Evolutionary conservation across 192 early-diverging fungal species (phyloP).

Genomic region (Umbelopsis isabellina): DNA sequence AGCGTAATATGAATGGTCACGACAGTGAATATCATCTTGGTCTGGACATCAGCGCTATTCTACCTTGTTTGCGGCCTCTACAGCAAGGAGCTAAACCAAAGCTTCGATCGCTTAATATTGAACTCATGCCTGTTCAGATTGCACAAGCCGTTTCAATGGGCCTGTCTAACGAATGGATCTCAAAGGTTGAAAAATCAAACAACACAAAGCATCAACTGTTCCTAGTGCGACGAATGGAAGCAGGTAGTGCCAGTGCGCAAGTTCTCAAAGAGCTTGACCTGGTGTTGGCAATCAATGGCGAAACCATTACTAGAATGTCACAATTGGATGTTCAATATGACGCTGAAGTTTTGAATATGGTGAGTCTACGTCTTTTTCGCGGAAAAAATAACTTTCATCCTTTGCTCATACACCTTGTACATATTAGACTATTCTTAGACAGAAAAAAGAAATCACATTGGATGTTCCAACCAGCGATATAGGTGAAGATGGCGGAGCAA

Average conservation of each 20-base stretch:
- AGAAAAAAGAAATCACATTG: constrained; percentile 73
- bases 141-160: constrained; percentile 64
- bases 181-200: constrained; percentile 57
- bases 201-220: constrained; percentile 61
- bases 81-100: constrained; percentile 49
- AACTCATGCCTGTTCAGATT: constrained; percentile 60
- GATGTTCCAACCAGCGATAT: constrained; percentile 68
- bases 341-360: constrained; percentile 54
- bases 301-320: constrained; percentile 60
- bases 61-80: constrained; percentile 57
- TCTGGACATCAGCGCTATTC: constrained; percentile 56
- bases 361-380: constrained; percentile 36
- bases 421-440: constrained; percentile 61
- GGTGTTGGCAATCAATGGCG: constrained; percentile 72
- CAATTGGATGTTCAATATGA: constrained; percentile 68
- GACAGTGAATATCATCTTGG: constrained; percentile 67
- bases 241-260: constrained; percentile 58
- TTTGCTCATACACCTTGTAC: constrained; percentile 31
- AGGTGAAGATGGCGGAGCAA: constrained; percentile 53
- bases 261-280: constrained; percentile 68
- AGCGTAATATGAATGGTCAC: constrained; percentile 56
- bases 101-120: constrained; percentile 63
- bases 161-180: constrained; percentile 58
- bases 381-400: constrained; percentile 37
- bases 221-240: constrained; percentile 60